phyloP scores from a whole-genome alignment of 768 basidiomycete species.

The Boletus subparvulus region DNA sequence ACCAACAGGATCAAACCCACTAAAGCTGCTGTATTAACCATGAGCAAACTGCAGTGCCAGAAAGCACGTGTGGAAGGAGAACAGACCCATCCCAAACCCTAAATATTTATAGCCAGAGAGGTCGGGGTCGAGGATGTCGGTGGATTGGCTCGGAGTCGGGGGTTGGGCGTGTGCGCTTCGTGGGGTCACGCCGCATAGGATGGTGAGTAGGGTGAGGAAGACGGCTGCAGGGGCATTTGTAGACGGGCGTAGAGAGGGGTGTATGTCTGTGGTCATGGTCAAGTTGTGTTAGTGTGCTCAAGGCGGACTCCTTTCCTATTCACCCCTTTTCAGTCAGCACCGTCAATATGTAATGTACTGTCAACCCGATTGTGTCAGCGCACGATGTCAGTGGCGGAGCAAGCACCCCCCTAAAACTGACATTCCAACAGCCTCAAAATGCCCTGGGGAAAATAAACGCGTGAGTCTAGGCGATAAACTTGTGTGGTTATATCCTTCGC shows the following conservation, averaged over 20 bases:
- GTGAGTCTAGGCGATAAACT: too few species aligned
- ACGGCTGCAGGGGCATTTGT: neutral
- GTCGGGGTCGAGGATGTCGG: accelerated
- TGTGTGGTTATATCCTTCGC: too few species aligned
- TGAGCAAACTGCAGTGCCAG: neutral
- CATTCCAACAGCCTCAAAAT: too few species aligned
- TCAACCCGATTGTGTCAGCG: neutral
- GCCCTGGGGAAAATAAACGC: too few species aligned
- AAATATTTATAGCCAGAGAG: too few species aligned
- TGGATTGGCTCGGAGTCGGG: neutral
- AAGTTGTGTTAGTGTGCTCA: neutral
- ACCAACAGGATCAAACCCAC: neutral
- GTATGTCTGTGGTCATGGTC: neutral
- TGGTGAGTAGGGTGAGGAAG: neutral
- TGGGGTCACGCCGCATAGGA: neutral
- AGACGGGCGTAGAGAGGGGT: neutral
- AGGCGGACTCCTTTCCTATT: neutral
- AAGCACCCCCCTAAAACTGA: too few species aligned
- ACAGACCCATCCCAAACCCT: neutral
- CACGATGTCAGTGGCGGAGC: neutral
- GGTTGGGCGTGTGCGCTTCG: neutral
- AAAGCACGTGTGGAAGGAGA: neutral
- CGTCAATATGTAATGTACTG: neutral
- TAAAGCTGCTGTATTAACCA: neutral
- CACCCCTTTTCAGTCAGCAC: neutral